A percentile compares a stretch with the other conserved stretches of the same genome.
phyloP scores from a whole-genome alignment of 257 asterid species.

The Penstemon eatonii region DNA sequence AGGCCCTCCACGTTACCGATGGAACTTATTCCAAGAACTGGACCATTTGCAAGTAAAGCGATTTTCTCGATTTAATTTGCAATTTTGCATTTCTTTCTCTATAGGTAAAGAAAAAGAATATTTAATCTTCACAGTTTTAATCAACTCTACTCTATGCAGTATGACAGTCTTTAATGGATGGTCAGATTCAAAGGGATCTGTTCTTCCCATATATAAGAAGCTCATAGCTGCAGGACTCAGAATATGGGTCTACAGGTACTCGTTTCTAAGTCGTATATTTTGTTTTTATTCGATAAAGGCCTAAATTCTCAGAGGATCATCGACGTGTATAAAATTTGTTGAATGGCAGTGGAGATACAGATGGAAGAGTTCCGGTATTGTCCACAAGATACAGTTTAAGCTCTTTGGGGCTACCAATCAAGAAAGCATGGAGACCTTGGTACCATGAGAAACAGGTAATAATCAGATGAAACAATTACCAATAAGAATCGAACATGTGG shows the following conservation, averaged over 20 bases:
- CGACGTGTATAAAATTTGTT: conserved; percentile 11
- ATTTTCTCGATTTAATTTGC: neutral
- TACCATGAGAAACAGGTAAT: conserved; percentile 81
- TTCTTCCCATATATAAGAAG: conserved; percentile 81
- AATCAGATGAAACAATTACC: neutral
- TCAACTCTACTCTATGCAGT: conserved; percentile 43
- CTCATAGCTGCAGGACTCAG: conserved; percentile 71
- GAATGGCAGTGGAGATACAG: conserved; percentile 73
- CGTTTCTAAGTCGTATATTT: neutral
- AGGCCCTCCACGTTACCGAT: conserved; percentile 71
- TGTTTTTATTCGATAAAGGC: neutral
- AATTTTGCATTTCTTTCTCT: neutral
- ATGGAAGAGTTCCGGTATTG: conserved; percentile 85
- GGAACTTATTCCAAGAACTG: conserved; percentile 58
- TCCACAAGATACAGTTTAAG: conserved; percentile 84
- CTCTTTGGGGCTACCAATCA: conserved; percentile 63
- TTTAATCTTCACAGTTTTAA: neutral
- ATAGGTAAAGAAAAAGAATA: neutral
- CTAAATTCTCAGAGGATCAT: neutral
- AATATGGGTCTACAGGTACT: conserved; percentile 88
- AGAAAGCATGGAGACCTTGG: conserved; percentile 87
- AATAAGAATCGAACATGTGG: neutral
- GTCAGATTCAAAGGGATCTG: conserved; percentile 58
- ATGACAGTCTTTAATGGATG: conserved; percentile 58
- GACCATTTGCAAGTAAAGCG: conserved; percentile 84